These are phyloP conservation scores for Paradendryphiella salina DNA, from an alignment of 2,329 filamentous ascomycete genomes.

Conservation along the genomic window DNA sequence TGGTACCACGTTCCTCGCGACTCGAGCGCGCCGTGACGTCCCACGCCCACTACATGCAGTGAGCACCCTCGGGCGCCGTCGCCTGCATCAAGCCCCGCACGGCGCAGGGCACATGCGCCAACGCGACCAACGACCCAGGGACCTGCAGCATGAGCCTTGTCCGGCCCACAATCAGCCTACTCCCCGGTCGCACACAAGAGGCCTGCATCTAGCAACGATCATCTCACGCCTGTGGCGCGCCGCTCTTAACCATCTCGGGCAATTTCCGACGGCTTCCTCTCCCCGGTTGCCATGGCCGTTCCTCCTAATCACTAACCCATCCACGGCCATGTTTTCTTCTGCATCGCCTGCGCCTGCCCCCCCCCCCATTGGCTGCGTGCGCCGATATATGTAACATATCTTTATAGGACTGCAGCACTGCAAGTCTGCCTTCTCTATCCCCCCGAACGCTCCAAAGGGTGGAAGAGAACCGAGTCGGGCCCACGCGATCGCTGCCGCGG, in stretches of 20 bases:
- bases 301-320: slow-evolving; percentile 20
- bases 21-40: slow-evolving; percentile 7
- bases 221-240: slow-evolving; percentile 8
- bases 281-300: slow-evolving; percentile 29
- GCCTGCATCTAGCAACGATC: slow-evolving; percentile 23
- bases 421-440: slow-evolving; percentile 16
- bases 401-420: slow-evolving; percentile 20
- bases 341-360: slow-evolving; percentile 1
- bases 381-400: slow-evolving; percentile 12
- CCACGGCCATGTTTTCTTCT: slow-evolving; percentile 3
- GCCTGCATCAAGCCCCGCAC: slow-evolving; percentile 29
- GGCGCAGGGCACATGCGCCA: slow-evolving; percentile 27
- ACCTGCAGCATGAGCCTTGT: slow-evolving; percentile 23
- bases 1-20: too few relatives aligned
- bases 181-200: background rate
- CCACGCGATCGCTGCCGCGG: background rate
- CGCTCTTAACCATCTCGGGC: slow-evolving; percentile 4
- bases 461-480: background rate
- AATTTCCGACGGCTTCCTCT: slow-evolving; percentile 25
- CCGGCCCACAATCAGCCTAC: slow-evolving; percentile 2
- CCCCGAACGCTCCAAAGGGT: slow-evolving; percentile 5
- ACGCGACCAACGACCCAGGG: slow-evolving; percentile 19
- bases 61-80: slow-evolving; percentile 14
- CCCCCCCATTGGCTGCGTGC: slow-evolving; percentile 21
- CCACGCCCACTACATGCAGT: slow-evolving; percentile 6